Evolutionary conservation across 345 rosid species (phyloP), one percentile per base, ranked within the genome.

Genomic region (Dipteronia dyeriana): DNA sequence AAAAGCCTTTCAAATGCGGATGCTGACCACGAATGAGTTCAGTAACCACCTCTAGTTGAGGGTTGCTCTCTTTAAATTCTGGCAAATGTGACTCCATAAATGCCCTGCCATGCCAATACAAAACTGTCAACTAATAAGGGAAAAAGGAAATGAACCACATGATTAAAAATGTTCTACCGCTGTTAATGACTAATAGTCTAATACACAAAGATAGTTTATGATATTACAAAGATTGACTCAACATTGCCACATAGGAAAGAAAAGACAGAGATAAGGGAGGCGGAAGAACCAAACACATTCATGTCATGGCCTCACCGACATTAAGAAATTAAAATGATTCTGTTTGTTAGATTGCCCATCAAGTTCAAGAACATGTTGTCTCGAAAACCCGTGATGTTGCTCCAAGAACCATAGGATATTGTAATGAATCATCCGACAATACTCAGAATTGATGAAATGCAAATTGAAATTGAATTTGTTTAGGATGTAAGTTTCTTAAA

Each of bases 11-110:
- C 84, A 95, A 79, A 70, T 68, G 85, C 57, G 97, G 98, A 89
- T 90, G 98, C 66, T 93, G 97, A 57, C 98, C 97, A 3, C 95
- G 89, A 25, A 86, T 82, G 41, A 88, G 91, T 81, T 95, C 98
- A 1, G 90, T 82, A 6, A 91, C 82, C 75, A 95, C 90, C 63
- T 93, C 91, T 14, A 93, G 85, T 78, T 94, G 97, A 70, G 98
- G 95, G 78, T 92, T 94, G 67, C 75, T 82, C 85, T 85, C 94
- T 68, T 86, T 89, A 22, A 92, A 84, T 57, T 84, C 75, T 31
- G 93, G 91, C 76, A 96, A 86, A 23, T 91, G 86, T 4, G 94
- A 83, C 77, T 92, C 98, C 89, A 96, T 91, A 84, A 94, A 96
- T 34, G 38, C 38, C 38, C 38, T 61, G 90, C 97, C 88, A 97